Evolutionary conservation across 495 filamentous ascomycete species (phyloP).

Genomic region (Neurospora hispaniola): DNA sequence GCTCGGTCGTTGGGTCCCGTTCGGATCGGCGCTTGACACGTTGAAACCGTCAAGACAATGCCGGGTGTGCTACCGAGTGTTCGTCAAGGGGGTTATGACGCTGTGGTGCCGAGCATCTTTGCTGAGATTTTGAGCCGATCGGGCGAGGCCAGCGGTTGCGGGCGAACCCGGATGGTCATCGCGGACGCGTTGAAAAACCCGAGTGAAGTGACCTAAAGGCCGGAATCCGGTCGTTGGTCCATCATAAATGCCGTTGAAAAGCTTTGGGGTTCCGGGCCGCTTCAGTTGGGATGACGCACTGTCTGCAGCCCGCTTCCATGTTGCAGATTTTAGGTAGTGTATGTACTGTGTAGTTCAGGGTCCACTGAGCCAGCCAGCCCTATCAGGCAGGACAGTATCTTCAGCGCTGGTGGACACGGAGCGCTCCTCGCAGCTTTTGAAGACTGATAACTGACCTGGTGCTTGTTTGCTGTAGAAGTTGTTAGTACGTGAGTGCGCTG

Average conservation of each 20-base stretch:
- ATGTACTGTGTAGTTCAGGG: not conserved
- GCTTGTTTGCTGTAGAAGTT: not conserved
- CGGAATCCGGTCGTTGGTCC: not conserved
- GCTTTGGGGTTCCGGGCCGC: not conserved
- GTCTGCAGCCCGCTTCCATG: not conserved
- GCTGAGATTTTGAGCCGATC: not conserved
- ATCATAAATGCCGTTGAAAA: not conserved
- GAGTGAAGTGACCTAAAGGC: not conserved
- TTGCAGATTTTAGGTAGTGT: not conserved
- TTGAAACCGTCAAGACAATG: not conserved
- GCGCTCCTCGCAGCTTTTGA: not conserved
- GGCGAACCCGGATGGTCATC: not conserved
- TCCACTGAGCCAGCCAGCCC: not conserved
- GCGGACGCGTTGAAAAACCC: not conserved
- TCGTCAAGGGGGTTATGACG: not conserved
- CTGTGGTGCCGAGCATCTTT: not conserved
- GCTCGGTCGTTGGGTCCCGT: not conserved
- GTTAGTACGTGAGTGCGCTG: not conserved
- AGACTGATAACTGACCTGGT: not conserved
- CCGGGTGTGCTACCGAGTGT: not conserved
- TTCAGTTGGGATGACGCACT: not conserved
- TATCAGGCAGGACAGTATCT: not conserved
- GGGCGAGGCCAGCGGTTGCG: not conserved
- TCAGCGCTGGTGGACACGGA: not conserved
- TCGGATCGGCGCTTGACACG: not conserved